Evolutionary conservation across 441 rosid species (phyloP), one percentile per base, ranked within the genome.

Genomic region (Gossypium davidsonii): DNA sequence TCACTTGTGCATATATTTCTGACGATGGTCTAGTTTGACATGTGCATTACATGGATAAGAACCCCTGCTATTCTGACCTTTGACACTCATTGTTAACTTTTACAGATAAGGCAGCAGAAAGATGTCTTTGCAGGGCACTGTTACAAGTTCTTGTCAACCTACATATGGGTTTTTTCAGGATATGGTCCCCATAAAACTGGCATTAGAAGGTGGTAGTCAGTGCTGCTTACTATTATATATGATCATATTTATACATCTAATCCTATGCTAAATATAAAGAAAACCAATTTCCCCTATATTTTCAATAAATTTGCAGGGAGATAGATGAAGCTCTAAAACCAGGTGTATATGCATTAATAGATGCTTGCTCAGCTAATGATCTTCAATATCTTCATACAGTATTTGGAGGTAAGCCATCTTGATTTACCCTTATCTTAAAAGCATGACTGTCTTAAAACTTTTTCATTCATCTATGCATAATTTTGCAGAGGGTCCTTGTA

Each of bases 401-500:
- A 73, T 90, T 89, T 84, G 97, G 97, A 77, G 99, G 98, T 93
- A 84, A 81, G 75, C 51, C 34, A 52, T 67, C 48, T 49, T 51
- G 20, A 42, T 2, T 9, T 15, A 3, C 58, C 57, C 52, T 4
- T 12, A 55, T 64, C 65, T 28, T 46, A 68, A 9, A 23, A 68
- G 28, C 18, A 8, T 17, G 25, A 52, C 8, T 15, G 44, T 65
- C 67, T 76, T 44, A 44, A 76, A 78, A 59, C 42, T 25, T 64
- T 71, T 9, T 28, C n/a, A 4, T 81, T 76, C 71, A 7, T 76
- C 20, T 72, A 56, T 26, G 74, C 66, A 64, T 23, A 23, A 20
- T 81, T 83, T 75, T 82, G 85, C 85, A 90, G 98, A 93, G 88
- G 97, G 97, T 77, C 94, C 98, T 68, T 90, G 98, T 88, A 80